Evolutionary conservation across 1,284 basidiomycete genomes (phyloP), one percentile per base, ranked within the genome.

Genomic region (Chondrostereum purpureum): DNA sequence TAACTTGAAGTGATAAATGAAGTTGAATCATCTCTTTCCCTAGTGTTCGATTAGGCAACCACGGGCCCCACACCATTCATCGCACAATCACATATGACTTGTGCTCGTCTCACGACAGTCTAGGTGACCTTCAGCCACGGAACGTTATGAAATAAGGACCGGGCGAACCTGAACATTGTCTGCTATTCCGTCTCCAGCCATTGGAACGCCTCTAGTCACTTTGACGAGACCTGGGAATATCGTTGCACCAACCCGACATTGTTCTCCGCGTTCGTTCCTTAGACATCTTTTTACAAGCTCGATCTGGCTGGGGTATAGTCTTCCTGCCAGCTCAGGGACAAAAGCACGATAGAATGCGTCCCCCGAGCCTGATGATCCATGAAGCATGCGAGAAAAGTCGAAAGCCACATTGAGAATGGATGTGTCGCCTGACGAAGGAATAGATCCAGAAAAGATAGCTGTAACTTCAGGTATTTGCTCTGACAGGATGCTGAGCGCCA

Each of bases 191-290:
- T 66, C 68, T 3, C 62, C 61, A 5, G 64, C 58, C 10, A 61
- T 53, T 8, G 58, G 48, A 1, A 65, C 52, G 1, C 65, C 72
- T 38, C 69, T 68, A 3, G 75, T 75, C 4, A 90, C 80, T 62
- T 91, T 91, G 35, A 89, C 88, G 23, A 91, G 68, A 1, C 88
- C 88, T 4, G 88, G 87, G 59, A 91, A 91, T 47, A 89, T 78
- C 0, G 85, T 87, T 1, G 83, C 78, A 3, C 88, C 88, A 2
- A 91, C 86, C 4, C 74, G 68, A 55, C 88, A 86, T 3, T 65
- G 56, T 44, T 88, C 79, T 11, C 83, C 81, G 16, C 71, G 64
- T 60, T 90, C 88, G 53, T 77, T 84, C 55, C 70, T 80, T 53
- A 84, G 56, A 62, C 88, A 91, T 17, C 87, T 68, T 58, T 86